Percentiles rank a stretch among this genome's conserved stretches.
These are phyloP conservation scores for Mollisia scopiformis DNA, from an alignment of 2,329 filamentous ascomycete species.

Conservation along the genomic window DNA sequence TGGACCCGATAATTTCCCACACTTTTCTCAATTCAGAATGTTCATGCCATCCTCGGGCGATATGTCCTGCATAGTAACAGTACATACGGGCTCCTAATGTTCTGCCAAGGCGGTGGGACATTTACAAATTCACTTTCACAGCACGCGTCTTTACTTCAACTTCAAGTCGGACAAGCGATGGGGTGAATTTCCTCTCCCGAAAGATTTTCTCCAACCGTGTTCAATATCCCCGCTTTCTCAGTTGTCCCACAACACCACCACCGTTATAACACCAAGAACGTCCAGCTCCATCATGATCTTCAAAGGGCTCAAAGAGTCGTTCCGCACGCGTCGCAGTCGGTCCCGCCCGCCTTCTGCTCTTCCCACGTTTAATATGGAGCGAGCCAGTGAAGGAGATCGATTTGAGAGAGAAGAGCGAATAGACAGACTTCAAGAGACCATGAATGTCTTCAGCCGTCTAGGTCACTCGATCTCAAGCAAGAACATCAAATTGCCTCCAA, in stretches of 20 bases:
- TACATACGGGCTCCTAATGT: too few species aligned
- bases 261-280: background rate
- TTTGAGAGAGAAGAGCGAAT: background rate
- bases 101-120: too few species aligned
- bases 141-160: background rate
- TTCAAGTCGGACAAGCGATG: background rate
- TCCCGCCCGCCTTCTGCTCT: background rate
- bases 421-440: conserved; percentile 6
- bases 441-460: conserved; percentile 9
- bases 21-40: too few species aligned
- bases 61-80: too few species aligned
- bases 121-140: too few species aligned
- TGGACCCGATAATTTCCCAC: too few species aligned
- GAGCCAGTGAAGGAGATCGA: too few species aligned
- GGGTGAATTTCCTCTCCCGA: background rate
- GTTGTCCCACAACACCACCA: background rate
- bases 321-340: background rate
- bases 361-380: too few species aligned
- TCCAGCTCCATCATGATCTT: background rate
- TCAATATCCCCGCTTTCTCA: background rate
- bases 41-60: too few species aligned
- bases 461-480: conserved; percentile 8
- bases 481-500: conserved; percentile 7
- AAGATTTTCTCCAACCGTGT: background rate
- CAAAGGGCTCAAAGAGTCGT: background rate